Percentiles rank a stretch among this genome's conserved stretches.
Conservation (phyloP, 2,329 filamentous ascomycete species). For the Colletotrichum destructivum region DNA sequence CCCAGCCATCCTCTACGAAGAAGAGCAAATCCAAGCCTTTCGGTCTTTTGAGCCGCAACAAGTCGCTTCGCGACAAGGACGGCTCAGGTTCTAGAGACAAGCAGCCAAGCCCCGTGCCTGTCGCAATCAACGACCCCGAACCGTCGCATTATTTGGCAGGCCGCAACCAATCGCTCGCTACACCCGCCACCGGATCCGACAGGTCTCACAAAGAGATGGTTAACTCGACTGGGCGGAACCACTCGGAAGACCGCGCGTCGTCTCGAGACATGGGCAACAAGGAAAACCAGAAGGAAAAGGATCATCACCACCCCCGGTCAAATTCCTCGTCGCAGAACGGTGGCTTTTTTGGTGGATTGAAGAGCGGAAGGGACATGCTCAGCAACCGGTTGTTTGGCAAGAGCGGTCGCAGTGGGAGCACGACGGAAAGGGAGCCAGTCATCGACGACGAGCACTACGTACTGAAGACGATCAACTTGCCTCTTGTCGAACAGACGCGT, state of each 20-base stretch:
- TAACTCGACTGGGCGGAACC: constrained; percentile 75
- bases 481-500: constrained; percentile 90
- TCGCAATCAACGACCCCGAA: constrained; percentile 55
- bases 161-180: constrained; percentile 65
- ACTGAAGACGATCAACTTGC: constrained; percentile 87
- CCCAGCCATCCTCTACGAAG: constrained; percentile 53
- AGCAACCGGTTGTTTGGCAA: constrained; percentile 89
- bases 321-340: constrained; percentile 71
- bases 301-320: constrained; percentile 58
- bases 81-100: constrained; percentile 55
- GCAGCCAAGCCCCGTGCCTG: constrained; percentile 46
- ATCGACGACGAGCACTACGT: constrained; percentile 88
- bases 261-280: constrained; percentile 61
- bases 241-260: constrained; percentile 78
- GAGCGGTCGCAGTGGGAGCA: constrained; percentile 79
- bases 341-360: constrained; percentile 81
- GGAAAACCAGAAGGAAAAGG: constrained; percentile 48
- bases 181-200: constrained; percentile 76
- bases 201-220: constrained; percentile 79
- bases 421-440: constrained; percentile 74
- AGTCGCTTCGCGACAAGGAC: constrained; percentile 64
- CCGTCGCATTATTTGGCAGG: constrained; percentile 51
- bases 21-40: constrained; percentile 71
- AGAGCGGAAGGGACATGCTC: constrained; percentile 83
- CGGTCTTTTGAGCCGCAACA: constrained; percentile 65